These are phyloP conservation scores for Tolypocladium tundrense DNA, from an alignment of 2,329 filamentous ascomycete genomes.

Conservation along the genomic window DNA sequence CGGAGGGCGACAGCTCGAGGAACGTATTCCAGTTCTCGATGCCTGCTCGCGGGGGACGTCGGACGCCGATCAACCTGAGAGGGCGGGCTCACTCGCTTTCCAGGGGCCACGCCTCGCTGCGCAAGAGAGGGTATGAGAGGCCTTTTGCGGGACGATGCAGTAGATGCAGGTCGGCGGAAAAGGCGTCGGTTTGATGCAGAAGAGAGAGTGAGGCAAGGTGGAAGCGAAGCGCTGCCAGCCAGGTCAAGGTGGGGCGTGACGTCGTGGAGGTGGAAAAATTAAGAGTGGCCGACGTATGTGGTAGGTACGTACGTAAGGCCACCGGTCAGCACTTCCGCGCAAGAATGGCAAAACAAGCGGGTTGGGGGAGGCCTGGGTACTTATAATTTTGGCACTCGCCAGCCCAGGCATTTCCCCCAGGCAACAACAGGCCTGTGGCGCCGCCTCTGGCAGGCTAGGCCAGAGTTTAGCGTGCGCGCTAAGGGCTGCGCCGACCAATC, in stretches of 20 bases:
- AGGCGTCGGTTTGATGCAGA: slow-evolving; percentile 10
- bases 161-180: slow-evolving; percentile 6
- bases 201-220: slow-evolving; percentile 9
- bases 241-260: slow-evolving; percentile 21
- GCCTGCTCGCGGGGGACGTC: slow-evolving; percentile 16
- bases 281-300: slow-evolving; percentile 33
- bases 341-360: slow-evolving; percentile 35
- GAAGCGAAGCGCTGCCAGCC: slow-evolving; percentile 12
- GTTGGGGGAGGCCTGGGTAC: slow-evolving; percentile 42
- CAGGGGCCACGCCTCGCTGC: slow-evolving; percentile 4
- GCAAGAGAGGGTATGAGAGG: slow-evolving; percentile 3
- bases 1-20: slow-evolving; percentile 20
- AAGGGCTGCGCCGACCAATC: slow-evolving; percentile 26
- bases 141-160: slow-evolving; percentile 6
- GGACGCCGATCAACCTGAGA: slow-evolving; percentile 11
- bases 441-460: slow-evolving; percentile 27
- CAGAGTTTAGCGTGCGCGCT: slow-evolving; percentile 25
- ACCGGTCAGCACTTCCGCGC: slow-evolving; percentile 47
- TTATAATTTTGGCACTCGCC: slow-evolving; percentile 43
- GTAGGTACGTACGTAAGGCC: slow-evolving; percentile 42
- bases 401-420: slow-evolving; percentile 28
- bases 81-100: slow-evolving; percentile 8
- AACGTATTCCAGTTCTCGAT: slow-evolving; percentile 34
- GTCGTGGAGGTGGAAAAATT: slow-evolving; percentile 23
- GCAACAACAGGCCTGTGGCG: slow-evolving; percentile 35